These are phyloP conservation scores for Fusarium sp. DNA, from an alignment of 2,329 filamentous ascomycete genomes.

Conservation along the genomic window DNA sequence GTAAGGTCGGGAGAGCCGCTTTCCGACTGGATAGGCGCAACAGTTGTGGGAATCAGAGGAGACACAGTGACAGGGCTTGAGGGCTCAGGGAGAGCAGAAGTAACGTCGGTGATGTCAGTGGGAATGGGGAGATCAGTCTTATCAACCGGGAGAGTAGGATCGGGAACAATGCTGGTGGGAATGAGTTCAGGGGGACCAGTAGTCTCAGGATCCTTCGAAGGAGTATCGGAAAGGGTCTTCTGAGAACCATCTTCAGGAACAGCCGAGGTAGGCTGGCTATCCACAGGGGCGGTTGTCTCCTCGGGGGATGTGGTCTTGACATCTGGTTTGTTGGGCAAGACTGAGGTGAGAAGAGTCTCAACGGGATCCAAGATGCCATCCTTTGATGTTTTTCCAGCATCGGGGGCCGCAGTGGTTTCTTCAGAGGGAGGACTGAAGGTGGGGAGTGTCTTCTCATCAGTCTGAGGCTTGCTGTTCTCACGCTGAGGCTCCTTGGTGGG, in stretches of 20 bases:
- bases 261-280: conserved; percentile 22
- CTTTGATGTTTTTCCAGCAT: conserved; percentile 24
- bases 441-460: conserved; percentile 25
- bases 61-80: conserved; percentile 29
- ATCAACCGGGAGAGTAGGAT: conserved; percentile 18
- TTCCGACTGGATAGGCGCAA: conserved; percentile 5
- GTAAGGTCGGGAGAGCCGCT: conserved; percentile 24
- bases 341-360: conserved; percentile 36
- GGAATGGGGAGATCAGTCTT: conserved; percentile 22
- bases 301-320: conserved; percentile 24
- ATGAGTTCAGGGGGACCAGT: conserved; percentile 19
- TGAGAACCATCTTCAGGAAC: conserved; percentile 1
- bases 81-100: conserved; percentile 23
- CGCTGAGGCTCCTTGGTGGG: conserved; percentile 32
- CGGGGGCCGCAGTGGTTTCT: conserved; percentile 24
- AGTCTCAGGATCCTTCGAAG: conserved; percentile 27
- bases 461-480: conserved; percentile 26
- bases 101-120: conserved; percentile 19
- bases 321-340: conserved; percentile 30
- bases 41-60: conserved; percentile 27
- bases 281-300: conserved; percentile 18
- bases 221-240: too few relatives aligned
- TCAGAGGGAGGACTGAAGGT: conserved; percentile 20
- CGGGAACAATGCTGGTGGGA: conserved; percentile 28
- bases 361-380: conserved; percentile 46